phyloP scores from a whole-genome alignment of 2,329 filamentous ascomycete species.

The Aspergillus glaucus region DNA sequence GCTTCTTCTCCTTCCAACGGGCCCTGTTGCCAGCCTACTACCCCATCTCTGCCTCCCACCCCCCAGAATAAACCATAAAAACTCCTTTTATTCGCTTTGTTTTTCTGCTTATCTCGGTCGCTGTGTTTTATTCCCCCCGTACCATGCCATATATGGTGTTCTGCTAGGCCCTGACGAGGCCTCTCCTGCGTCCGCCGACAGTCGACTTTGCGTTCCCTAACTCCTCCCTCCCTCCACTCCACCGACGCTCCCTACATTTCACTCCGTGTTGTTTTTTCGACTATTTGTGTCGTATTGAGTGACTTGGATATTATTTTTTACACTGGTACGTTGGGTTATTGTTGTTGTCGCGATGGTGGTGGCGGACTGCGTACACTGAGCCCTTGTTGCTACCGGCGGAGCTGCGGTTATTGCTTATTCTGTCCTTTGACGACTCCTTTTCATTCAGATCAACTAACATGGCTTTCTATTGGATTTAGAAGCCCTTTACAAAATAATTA shows the following conservation, averaged over 20 bases:
- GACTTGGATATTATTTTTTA: background rate
- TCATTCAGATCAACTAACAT: background rate
- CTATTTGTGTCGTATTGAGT: background rate
- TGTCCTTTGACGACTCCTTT: background rate
- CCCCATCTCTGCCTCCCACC: background rate
- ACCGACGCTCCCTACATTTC: background rate
- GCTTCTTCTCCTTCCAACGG: constrained; percentile 6
- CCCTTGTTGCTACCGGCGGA: background rate
- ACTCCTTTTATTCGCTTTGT: background rate
- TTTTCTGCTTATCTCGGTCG: background rate
- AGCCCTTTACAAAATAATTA: background rate
- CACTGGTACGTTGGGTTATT: background rate
- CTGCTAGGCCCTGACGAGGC: background rate
- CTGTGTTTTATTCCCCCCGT: background rate
- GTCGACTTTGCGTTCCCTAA: background rate
- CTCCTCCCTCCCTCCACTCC: background rate
- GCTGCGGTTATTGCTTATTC: background rate
- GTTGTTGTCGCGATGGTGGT: background rate
- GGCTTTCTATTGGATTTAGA: background rate
- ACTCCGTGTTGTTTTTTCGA: background rate
- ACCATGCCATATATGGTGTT: background rate
- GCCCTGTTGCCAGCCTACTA: background rate
- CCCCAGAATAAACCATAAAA: background rate
- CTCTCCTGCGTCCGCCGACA: background rate
- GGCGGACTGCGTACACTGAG: background rate